Evolutionary conservation across 371 early-diverging fungal genomes (phyloP).

Genomic region (Mortierella sp.): DNA sequence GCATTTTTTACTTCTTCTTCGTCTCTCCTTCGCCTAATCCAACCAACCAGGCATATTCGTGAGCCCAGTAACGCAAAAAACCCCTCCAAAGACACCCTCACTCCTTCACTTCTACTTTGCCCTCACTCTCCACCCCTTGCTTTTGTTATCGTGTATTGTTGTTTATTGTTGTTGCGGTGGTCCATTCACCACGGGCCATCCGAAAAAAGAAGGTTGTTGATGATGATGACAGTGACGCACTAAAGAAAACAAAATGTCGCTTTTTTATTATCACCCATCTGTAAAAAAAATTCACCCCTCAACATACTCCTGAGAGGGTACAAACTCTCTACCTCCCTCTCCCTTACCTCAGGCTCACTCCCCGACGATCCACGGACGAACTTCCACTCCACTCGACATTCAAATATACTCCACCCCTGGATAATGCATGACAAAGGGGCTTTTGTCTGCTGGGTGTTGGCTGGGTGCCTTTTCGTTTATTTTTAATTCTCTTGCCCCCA

Average conservation of each 20-base stretch:
- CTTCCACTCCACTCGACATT: too few relatives aligned
- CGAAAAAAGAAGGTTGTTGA: conserved; percentile 3
- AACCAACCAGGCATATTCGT: background rate
- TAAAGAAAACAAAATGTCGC: background rate
- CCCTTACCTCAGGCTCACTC: background rate
- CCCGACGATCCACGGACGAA: conserved; percentile 6
- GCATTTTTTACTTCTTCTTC: background rate
- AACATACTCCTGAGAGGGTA: background rate
- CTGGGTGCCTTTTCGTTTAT: too few relatives aligned
- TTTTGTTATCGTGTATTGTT: too few relatives aligned
- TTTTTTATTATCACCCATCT: background rate
- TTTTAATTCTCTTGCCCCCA: too few relatives aligned
- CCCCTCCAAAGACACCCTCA: background rate
- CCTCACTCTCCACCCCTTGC: background rate
- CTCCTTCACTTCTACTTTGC: background rate
- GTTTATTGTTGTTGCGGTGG: background rate
- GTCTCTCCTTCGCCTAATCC: background rate
- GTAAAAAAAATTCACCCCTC: background rate
- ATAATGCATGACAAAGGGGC: too few relatives aligned
- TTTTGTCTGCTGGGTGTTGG: too few relatives aligned
- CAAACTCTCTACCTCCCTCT: background rate
- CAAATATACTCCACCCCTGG: too few relatives aligned
- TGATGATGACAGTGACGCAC: background rate
- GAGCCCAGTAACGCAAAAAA: conserved; percentile 3
- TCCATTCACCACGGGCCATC: conserved; percentile 10